phyloP scores from a whole-genome alignment of 1,284 basidiomycete genomes.

The Lignosus rhinocerotis region DNA sequence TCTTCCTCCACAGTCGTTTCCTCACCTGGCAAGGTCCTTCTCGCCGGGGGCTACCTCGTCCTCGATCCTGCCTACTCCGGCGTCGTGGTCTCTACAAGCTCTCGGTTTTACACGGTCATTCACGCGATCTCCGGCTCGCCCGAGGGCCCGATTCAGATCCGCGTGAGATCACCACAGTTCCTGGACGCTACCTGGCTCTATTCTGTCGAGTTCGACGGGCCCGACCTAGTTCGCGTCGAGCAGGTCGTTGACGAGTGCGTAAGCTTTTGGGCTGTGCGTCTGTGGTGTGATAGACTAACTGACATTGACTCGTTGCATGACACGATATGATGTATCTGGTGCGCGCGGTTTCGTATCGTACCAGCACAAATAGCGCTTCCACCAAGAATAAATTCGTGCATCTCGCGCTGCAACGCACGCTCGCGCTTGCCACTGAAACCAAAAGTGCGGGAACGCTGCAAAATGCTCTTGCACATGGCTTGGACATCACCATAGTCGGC shows the following conservation, averaged over 20 bases:
- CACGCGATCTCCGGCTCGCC: conserved; percentile 29
- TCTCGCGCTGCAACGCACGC: conserved; percentile 78
- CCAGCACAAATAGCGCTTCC: conserved; percentile 21
- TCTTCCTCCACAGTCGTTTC: conserved; percentile 69
- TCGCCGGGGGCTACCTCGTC: conserved; percentile 94
- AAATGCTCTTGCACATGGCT: conserved; percentile 48
- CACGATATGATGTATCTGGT: neutral
- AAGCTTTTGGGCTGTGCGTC: neutral
- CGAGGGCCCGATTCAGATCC: conserved; percentile 45
- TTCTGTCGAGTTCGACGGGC: conserved; percentile 43
- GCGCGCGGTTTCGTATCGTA: neutral
- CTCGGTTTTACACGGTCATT: conserved; percentile 87
- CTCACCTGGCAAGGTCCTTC: conserved; percentile 92
- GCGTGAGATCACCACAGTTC: conserved; percentile 92
- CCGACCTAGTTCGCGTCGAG: conserved; percentile 46
- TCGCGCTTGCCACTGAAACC: conserved; percentile 66
- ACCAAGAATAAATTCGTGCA: conserved; percentile 89
- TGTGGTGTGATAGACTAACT: neutral
- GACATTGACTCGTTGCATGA: neutral
- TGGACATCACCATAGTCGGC: conserved; percentile 83
- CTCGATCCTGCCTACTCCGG: conserved; percentile 85
- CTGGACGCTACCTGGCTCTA: conserved; percentile 80
- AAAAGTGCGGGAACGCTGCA: conserved; percentile 48
- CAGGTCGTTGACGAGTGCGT: conserved; percentile 46
- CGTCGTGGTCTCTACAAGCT: conserved; percentile 86